phyloP scores from a whole-genome alignment of 2,329 filamentous ascomycete species.

The Setomelanomma holmii region DNA sequence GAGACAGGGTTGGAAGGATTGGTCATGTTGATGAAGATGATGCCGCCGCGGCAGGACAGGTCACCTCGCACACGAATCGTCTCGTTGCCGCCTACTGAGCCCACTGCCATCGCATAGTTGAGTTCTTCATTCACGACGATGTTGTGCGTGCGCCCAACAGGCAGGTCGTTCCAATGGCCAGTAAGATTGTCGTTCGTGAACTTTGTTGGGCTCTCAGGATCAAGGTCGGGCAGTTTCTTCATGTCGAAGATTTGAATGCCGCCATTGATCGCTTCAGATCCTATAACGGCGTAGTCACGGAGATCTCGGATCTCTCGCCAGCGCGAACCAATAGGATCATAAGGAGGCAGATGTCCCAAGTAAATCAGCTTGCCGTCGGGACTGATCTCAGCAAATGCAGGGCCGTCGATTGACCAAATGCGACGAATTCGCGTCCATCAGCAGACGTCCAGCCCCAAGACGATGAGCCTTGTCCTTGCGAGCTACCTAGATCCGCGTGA shows the following conservation, averaged over 20 bases:
- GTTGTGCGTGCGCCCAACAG: constrained; percentile 42
- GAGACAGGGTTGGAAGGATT: constrained; percentile 59
- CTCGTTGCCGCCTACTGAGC: constrained; percentile 33
- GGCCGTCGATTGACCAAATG: constrained; percentile 55
- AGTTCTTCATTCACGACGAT: constrained; percentile 40
- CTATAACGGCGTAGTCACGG: constrained; percentile 49
- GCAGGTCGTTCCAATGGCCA: constrained; percentile 33
- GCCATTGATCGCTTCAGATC: constrained; percentile 50
- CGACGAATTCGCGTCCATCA: constrained; percentile 60
- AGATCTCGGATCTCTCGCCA: constrained; percentile 59
- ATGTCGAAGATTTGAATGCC: constrained; percentile 68
- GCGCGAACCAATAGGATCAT: constrained; percentile 50
- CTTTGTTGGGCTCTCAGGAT: constrained; percentile 29
- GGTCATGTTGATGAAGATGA: constrained; percentile 64
- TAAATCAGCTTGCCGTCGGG: constrained; percentile 58
- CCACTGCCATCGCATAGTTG: constrained; percentile 38
- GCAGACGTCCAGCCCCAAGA: constrained; percentile 62
- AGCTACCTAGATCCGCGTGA: constrained; percentile 59
- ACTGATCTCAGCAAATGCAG: constrained; percentile 48
- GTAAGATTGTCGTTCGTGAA: constrained; percentile 36
- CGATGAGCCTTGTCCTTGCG: constrained; percentile 46
- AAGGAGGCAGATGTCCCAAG: constrained; percentile 59
- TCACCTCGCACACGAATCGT: constrained; percentile 33
- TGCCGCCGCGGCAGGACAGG: constrained; percentile 55
- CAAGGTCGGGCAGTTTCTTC: constrained; percentile 50